These are phyloP conservation scores for Haplosporangium sp. DNA, from an alignment of 371 early-diverging fungal species.

Conservation along the genomic window DNA sequence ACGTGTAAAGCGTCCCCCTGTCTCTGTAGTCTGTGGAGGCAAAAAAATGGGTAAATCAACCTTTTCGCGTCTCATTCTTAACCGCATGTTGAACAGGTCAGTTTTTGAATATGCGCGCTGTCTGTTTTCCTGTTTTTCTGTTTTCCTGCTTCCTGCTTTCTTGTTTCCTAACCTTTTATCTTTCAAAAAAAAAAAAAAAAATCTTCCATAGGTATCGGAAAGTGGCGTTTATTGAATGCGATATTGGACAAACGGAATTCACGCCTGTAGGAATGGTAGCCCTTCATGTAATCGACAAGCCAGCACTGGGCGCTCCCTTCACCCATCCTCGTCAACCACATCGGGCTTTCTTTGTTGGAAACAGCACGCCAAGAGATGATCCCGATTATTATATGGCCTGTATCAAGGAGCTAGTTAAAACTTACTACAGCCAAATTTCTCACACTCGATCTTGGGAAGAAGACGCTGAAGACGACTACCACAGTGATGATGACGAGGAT, in stretches of 20 bases:
- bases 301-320: conserved; percentile 83
- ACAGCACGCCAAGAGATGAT: conserved; percentile 70
- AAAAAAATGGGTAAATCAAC: conserved; percentile 87
- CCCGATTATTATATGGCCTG: conserved; percentile 78
- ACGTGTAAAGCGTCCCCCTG: conserved; percentile 45
- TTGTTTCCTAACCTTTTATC: too few species aligned
- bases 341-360: conserved; percentile 75
- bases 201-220: conserved; percentile 51
- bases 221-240: conserved; percentile 85
- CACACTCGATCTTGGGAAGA: conserved; percentile 42
- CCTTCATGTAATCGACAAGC: conserved; percentile 71
- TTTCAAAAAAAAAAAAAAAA: too few species aligned
- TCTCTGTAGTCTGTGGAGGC: conserved; percentile 72
- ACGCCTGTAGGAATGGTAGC: conserved; percentile 79
- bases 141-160: too few species aligned
- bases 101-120: neutral
- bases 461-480: conserved; percentile 39
- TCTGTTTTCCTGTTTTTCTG: too few species aligned
- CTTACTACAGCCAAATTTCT: conserved; percentile 63
- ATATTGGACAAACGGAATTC: conserved; percentile 87
- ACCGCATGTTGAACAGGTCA: conserved; percentile 74
- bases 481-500: conserved; percentile 40
- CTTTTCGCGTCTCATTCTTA: conserved; percentile 71
- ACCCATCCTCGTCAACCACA: conserved; percentile 74
- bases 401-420: conserved; percentile 63